Percentiles rank a stretch among this genome's conserved stretches.
phyloP scores from a whole-genome alignment of 192 early-diverging fungal genomes.

The Entomortierella lignicola region DNA sequence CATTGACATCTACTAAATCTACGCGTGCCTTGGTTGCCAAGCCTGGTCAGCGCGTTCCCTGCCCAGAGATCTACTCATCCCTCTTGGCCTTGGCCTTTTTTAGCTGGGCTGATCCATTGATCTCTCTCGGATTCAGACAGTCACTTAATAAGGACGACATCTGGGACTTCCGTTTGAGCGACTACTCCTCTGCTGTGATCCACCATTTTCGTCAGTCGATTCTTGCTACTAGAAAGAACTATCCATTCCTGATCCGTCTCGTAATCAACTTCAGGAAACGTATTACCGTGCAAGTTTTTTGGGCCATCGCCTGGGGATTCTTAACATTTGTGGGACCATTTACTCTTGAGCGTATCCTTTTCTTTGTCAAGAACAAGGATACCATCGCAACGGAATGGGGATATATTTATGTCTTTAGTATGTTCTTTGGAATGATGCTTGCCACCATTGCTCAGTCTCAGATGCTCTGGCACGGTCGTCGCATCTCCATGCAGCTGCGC shows the following conservation, averaged over 20 bases:
- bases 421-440: constrained; percentile 57
- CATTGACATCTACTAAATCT: constrained; percentile 36
- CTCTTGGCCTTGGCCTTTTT: constrained; percentile 31
- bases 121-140: constrained; percentile 27
- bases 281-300: constrained; percentile 35
- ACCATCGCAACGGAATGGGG: constrained; percentile 50
- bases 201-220: constrained; percentile 54
- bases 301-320: constrained; percentile 36
- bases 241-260: constrained; percentile 38
- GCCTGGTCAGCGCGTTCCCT: constrained; percentile 38
- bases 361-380: constrained; percentile 36
- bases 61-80: constrained; percentile 37
- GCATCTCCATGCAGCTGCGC: constrained; percentile 55
- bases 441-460: constrained; percentile 45
- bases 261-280: constrained; percentile 48
- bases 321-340: constrained; percentile 47
- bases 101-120: constrained; percentile 45
- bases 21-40: constrained; percentile 27
- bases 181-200: constrained; percentile 50
- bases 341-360: constrained; percentile 42
- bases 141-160: constrained; percentile 42
- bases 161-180: constrained; percentile 50
- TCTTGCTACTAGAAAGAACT: constrained; percentile 46
- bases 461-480: constrained; percentile 54
- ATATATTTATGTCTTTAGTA: constrained; percentile 66